Base-by-base conservation (phyloP, 2,329 filamentous ascomycete genomes). In the Pestalotiopsis sp. region DNA sequence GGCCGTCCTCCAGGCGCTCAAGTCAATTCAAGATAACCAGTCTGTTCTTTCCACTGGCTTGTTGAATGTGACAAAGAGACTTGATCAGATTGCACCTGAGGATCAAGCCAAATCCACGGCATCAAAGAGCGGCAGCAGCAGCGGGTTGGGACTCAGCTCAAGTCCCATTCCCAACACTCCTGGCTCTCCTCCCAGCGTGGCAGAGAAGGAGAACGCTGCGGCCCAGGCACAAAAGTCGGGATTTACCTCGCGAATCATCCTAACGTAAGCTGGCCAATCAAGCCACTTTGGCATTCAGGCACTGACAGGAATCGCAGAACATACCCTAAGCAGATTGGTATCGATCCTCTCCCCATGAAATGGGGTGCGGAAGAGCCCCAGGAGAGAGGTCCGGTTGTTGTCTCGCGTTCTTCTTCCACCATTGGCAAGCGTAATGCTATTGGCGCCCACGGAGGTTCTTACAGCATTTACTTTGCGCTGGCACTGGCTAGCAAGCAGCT, bases 381-480 rank as follows among this genome's bases (percentile, higher is more conserved):
- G 68, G 84, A 89, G 74, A 89, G 95, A 79, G 96, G 95, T 1
- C 95, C 95, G 4, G 92, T 98, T 63, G 91, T 97, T 64, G 95
- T 97, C 57, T 96, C 92, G 30, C 88, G 94, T 73, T 87, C 89
- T 69, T 83, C 89, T 38, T 90, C 88, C 66, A 96, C 93, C 4
- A 92, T 97, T 73, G 86, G 93, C 66, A 88, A 89, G 76, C 90
- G 94, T 70, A 97, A 97, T 80, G 92, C 58, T n/a, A 61, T 61
- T 39, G 58, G 58, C 30, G 71, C 66, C 68, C 70, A 77, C 89
- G 95, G 96, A 71, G 95, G 96, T 67, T 98, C 94, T 4, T 98
- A 99, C 79, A 94, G 93, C 70, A 95, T 98, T 71, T 98, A 98
- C 82, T 94, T 97, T 77, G 95, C 95, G 24, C 86, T 98, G 35